Evolutionary conservation across 1,284 basidiomycete genomes (phyloP).

Genomic region (Cryptococcus sp.): DNA sequence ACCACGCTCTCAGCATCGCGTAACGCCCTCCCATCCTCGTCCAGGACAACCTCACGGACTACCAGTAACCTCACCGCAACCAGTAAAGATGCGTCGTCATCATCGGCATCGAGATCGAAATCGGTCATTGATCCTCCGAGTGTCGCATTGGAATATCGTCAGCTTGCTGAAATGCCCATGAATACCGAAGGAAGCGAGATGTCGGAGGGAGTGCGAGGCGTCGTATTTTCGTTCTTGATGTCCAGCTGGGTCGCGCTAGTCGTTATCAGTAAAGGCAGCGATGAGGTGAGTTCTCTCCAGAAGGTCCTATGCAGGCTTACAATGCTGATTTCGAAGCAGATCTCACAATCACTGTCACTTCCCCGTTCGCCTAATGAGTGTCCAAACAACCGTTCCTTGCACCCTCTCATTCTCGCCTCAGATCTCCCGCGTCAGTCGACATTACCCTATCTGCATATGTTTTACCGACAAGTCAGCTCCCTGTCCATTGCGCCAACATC

Average conservation of each 20-base stretch:
- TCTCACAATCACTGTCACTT: neutral
- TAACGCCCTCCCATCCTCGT: neutral
- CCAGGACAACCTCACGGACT: neutral
- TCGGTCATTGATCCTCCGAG: too few species aligned
- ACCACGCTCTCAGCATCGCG: neutral
- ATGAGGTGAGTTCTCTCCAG: slow-evolving; percentile 12
- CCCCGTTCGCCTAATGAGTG: neutral
- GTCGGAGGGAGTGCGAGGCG: slow-evolving; percentile 10
- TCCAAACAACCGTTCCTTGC: neutral
- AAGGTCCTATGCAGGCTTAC: neutral
- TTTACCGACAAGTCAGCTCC: slow-evolving; percentile 22
- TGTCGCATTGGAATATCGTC: slow-evolving; percentile 11
- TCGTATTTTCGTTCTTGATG: slow-evolving; percentile 25
- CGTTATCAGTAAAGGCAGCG: slow-evolving; percentile 7
- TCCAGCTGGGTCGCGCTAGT: slow-evolving; percentile 31
- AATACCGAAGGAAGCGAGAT: slow-evolving; percentile 6
- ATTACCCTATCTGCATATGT: slow-evolving; percentile 13
- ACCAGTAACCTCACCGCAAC: neutral
- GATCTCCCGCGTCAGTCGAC: slow-evolving; percentile 8
- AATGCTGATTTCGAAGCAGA: neutral
- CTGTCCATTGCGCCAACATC: slow-evolving; percentile 6
- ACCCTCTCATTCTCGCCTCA: slow-evolving; percentile 24
- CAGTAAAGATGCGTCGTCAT: neutral
- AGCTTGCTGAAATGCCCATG: slow-evolving; percentile 10
- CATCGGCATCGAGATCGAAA: too few species aligned